Evolutionary conservation across 108 stramenopile genomes (phyloP).

Genomic region (Fragilariopsis cylindrus): DNA sequence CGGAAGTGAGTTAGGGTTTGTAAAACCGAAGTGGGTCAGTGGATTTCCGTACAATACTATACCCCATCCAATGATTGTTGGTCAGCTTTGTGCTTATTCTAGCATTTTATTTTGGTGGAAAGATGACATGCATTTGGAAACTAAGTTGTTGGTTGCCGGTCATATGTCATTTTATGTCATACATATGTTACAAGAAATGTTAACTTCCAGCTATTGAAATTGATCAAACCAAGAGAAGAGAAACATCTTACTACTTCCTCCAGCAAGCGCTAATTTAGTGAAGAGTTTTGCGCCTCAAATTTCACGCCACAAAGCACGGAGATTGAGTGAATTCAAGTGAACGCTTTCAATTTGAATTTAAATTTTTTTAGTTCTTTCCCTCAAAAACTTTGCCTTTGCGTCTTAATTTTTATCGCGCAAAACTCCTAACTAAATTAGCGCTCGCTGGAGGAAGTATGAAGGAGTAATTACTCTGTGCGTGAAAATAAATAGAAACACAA

Average conservation of each 20-base stretch:
- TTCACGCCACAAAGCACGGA: no score
- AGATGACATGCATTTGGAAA: conserved; percentile 30
- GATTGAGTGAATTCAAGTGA: no score
- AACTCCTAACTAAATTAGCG: no score
- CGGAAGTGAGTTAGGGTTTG: conserved; percentile 57
- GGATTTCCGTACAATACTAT: conserved; percentile 59
- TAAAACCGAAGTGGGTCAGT: conserved; percentile 50
- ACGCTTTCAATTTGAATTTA: no score
- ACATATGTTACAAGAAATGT: conserved; percentile 65
- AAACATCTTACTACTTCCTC: background rate
- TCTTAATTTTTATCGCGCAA: no score
- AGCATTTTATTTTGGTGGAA: conserved; percentile 38
- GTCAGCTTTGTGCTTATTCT: conserved; percentile 45
- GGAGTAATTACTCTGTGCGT: no score
- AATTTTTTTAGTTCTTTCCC: no score
- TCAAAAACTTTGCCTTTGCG: no score
- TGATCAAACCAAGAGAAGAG: background rate
- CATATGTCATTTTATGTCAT: conserved; percentile 51
- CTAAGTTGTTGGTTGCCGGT: conserved; percentile 27
- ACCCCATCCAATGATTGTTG: conserved; percentile 67
- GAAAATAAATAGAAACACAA: no score
- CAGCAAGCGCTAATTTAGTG: no score
- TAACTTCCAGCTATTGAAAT: conserved; percentile 49
- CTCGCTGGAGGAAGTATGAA: no score
- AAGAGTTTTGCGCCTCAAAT: no score